Evolutionary conservation across 208 protist genomes (phyloP), one percentile per base, ranked within the genome.

Genomic region (Acanthamoeba polyphaga): DNA sequence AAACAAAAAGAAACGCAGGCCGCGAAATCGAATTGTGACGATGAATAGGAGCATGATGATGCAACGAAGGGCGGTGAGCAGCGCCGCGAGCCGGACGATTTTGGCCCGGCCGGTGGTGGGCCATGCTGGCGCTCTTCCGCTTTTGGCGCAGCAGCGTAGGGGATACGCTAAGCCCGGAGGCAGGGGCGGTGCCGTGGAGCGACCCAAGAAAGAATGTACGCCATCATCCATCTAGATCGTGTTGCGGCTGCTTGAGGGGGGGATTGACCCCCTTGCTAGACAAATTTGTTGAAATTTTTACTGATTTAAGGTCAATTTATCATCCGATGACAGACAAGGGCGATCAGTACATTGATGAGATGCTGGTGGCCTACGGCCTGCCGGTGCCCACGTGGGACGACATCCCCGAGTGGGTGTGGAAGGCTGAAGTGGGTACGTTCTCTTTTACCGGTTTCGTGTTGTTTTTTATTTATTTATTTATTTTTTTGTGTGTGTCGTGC

Each of bases 321-420:
- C 38, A 38, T 38, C 38, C 38, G 1, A 38, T 38, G 62, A 68
- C 68, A 80, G 70, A 80, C 22, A 80, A 80, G 70, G 70, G 38
- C 3, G 70, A 80, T 80, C 24, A 80, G 32, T 80, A 46, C 32
- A 10, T 80, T 51, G 70, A 80, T 22, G 70, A 80, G 22, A 17
- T 80, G 70, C 70, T 80, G 70, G 70, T 46, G 70, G 29, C 34
- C 8, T 80, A 80, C 19, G 70, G 70, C 70, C 29, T 80, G 38
- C 32, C 0, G 38, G 70, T 80, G 32, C 70, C 70, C 10, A 80
- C 29, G 32, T 80, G 70, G 70, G 70, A 80, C 34, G 70, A 80
- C 70, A 43, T 80, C 19, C 70, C 70, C 7, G 70, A 80, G 24
- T 80, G 70, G 70, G 70, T 80, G 70, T 80, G 70, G 70, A 34